Conservation (phyloP, 257 asterid species). For the Rhazya stricta region DNA sequence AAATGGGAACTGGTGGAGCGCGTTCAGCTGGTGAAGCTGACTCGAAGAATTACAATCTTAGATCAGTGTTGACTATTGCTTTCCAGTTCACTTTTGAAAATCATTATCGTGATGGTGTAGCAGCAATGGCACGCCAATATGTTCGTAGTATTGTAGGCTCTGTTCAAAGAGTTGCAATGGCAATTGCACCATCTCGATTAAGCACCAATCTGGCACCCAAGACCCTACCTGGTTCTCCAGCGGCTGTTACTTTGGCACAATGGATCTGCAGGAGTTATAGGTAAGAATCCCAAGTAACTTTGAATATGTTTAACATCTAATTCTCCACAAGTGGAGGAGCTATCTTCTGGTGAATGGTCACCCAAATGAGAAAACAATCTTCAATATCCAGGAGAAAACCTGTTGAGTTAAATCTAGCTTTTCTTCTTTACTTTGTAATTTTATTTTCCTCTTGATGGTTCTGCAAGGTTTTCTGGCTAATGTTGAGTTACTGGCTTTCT, state of each 20-base stretch:
- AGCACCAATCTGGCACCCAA: slow-evolving; percentile 55
- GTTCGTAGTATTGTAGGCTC: slow-evolving; percentile 76
- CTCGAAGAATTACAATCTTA: slow-evolving; percentile 40
- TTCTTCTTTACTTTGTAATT: neutral
- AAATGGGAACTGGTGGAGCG: slow-evolving; percentile 59
- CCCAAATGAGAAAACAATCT: neutral
- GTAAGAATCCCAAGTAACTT: slow-evolving; percentile 26
- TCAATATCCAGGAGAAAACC: neutral
- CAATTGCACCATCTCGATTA: slow-evolving; percentile 70
- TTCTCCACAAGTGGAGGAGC: neutral
- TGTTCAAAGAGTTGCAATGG: slow-evolving; percentile 87
- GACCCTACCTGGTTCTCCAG: slow-evolving; percentile 67
- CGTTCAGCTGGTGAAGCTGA: slow-evolving; percentile 53
- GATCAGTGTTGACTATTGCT: slow-evolving; percentile 87
- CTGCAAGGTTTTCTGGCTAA: neutral
- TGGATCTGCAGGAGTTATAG: slow-evolving; percentile 85
- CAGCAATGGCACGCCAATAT: slow-evolving; percentile 93
- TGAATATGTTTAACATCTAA: neutral
- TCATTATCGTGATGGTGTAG: slow-evolving; percentile 78
- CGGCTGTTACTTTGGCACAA: slow-evolving; percentile 64
- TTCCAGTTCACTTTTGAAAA: slow-evolving; percentile 90
- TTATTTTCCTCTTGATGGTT: neutral
- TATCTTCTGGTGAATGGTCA: no score
- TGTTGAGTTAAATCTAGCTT: neutral
- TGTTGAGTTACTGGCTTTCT: neutral